These are phyloP conservation scores for Leccinum arenicola DNA, from an alignment of 768 basidiomycete species.

Conservation along the genomic window DNA sequence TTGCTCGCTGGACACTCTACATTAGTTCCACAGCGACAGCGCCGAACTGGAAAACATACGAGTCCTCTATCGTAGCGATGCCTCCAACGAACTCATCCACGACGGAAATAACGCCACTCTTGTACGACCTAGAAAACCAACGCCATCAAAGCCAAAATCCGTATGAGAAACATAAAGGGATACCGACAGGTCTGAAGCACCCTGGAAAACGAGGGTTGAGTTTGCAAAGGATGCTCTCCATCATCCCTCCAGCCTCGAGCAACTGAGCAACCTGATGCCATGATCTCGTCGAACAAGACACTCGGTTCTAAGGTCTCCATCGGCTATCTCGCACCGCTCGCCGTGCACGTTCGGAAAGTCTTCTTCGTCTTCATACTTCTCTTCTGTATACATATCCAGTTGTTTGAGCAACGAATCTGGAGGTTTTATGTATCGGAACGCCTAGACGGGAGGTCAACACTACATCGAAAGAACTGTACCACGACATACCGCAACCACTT, in stretches of 20 bases:
- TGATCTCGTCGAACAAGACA: constrained; percentile 55
- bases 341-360: neutral
- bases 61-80: constrained; percentile 53
- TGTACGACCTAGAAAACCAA: constrained; percentile 48
- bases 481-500: constrained; percentile 66
- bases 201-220: constrained; percentile 55
- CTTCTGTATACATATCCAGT: constrained; percentile 3
- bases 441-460: too few species aligned
- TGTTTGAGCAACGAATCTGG: constrained; percentile 77
- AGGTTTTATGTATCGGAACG: constrained; percentile 70
- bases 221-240: constrained; percentile 59
- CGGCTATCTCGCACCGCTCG: constrained; percentile 29
- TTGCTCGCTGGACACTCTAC: constrained; percentile 48
- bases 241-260: constrained; percentile 19
- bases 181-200: constrained; percentile 59
- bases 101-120: constrained; percentile 55
- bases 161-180: neutral
- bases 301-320: constrained; percentile 47
- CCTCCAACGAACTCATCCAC: constrained; percentile 67
- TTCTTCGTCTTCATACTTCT: neutral
- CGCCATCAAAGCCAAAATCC: constrained; percentile 2
- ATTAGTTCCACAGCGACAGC: constrained; percentile 12
- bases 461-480: too few species aligned
- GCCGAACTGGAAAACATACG: constrained; percentile 44
- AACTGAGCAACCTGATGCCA: constrained; percentile 52